Base-by-base conservation (phyloP, 148 eudicot species). In the Chenopodium suecicum region DNA sequence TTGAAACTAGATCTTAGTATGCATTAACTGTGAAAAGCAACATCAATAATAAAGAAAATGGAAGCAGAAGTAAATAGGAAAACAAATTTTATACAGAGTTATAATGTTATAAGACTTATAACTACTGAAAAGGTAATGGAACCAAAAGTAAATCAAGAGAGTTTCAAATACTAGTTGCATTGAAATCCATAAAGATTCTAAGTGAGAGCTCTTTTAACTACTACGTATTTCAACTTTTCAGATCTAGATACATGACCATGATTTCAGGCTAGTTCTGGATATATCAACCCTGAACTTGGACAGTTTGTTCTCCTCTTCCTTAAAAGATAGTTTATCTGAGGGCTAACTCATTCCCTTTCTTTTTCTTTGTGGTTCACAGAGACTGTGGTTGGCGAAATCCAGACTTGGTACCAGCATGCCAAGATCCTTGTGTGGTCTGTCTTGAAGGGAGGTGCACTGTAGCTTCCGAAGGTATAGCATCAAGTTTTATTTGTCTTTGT, bases 351-450 rank as follows among this genome's bases (percentile, higher is more conserved):
- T 32, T 80, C 68, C 29, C 80, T 48, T 80, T 22, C 73, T 80
- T 34, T 72, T 19, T 58, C 23, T 58, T 81, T 68, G 71, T 46
- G 50, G 68, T 87, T 73, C 80, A 72, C 93, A 93, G 97, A 86
- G 91, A 93, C 82, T 92, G 93, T 78, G 98, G 98, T 80, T 93
- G 93, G 94, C 89, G 92, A 83, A 82, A 81, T 79, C 66, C 81
- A 9, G 88, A 89, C 78, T 80, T 84, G 32, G 54, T 48, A 71
- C 60, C 90, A 2, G 79, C 89, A 56, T 89, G 92, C 81, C 80
- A 87, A 78, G 98, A 95, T 84, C 97, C 98, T 17, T 95, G 98
- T 75, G 98, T 86, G 74, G 97, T 95, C 87, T 95, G 98, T 85
- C 84, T 95, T 83, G 98, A 95, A 87, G 89, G 91, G 72, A 90